Percentiles rank a stretch among this genome's conserved stretches.
These are phyloP conservation scores for Pholiota molesta DNA, from an alignment of 768 basidiomycete species.

Conservation along the genomic window DNA sequence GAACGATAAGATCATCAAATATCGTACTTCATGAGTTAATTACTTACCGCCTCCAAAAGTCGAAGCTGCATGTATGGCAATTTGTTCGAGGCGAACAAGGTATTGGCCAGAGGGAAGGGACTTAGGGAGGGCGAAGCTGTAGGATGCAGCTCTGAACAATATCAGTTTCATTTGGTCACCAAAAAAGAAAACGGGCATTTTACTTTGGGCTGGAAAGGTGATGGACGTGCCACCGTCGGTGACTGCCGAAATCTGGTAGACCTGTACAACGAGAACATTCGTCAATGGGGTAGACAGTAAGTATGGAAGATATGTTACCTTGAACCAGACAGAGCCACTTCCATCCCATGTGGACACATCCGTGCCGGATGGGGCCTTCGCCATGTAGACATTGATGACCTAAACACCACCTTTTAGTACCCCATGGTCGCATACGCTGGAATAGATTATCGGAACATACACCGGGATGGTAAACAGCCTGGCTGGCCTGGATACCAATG, in stretches of 20 bases:
- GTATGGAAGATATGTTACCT: conserved; percentile 15
- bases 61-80: conserved; percentile 43
- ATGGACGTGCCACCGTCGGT: conserved; percentile 50
- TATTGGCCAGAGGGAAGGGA: conserved; percentile 43
- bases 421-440: too few relatives aligned
- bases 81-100: conserved; percentile 45
- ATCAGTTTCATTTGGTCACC: neutral
- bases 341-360: conserved; percentile 37
- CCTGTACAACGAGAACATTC: conserved; percentile 7
- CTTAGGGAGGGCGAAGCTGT: conserved; percentile 41
- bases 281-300: conserved; percentile 3
- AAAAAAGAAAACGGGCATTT: neutral
- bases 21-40: conserved; percentile 4
- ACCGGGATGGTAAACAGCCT: conserved; percentile 21
- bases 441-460: conserved; percentile 9
- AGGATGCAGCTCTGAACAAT: conserved; percentile 18
- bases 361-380: conserved; percentile 25
- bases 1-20: neutral
- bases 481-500: conserved; percentile 16
- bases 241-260: conserved; percentile 40
- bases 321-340: conserved; percentile 52
- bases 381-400: conserved; percentile 27
- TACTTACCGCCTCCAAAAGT: conserved; percentile 41
- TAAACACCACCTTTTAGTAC: conserved; percentile 1
- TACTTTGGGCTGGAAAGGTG: conserved; percentile 46